Percentiles rank a stretch among this genome's conserved stretches.
These are phyloP conservation scores for Biancaea sappan DNA, from an alignment of 306 rosid genomes.

Conservation along the genomic window DNA sequence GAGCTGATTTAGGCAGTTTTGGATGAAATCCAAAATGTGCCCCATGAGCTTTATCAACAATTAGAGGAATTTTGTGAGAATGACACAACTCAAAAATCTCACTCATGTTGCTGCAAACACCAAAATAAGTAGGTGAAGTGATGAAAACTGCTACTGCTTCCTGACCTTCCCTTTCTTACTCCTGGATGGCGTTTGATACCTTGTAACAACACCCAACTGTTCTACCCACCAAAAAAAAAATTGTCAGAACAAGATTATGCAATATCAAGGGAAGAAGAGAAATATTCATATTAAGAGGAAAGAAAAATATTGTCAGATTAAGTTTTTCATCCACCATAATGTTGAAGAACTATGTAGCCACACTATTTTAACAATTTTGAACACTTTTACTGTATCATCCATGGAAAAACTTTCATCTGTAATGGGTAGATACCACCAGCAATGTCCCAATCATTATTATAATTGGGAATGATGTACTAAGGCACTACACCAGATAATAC, in stretches of 20 bases:
- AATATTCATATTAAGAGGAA: neutral
- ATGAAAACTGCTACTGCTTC: conserved; percentile 75
- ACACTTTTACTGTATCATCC: too few species aligned
- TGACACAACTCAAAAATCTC: conserved; percentile 75
- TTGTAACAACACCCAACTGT: conserved; percentile 33
- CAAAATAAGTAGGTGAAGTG: conserved; percentile 89
- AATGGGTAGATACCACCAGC: conserved; percentile 65
- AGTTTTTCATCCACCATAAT: neutral
- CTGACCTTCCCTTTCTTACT: conserved; percentile 58
- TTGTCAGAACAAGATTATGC: neutral
- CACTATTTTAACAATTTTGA: too few species aligned
- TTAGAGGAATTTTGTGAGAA: conserved; percentile 69
- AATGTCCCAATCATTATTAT: conserved; percentile 69
- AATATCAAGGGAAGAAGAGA: conserved; percentile 8
- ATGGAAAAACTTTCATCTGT: too few species aligned
- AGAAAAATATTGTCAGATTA: neutral
- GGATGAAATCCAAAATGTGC: conserved; percentile 89
- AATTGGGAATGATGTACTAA: conserved; percentile 75
- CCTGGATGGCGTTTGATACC: conserved; percentile 71
- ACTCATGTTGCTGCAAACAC: conserved; percentile 69
- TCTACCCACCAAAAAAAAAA: neutral
- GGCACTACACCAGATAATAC: conserved; percentile 84
- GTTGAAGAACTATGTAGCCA: too few species aligned
- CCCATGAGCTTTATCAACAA: conserved; percentile 96
- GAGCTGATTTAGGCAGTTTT: conserved; percentile 69